Base-by-base conservation (phyloP, 2,329 filamentous ascomycete genomes). In the Calonectria pseudoturangicola region DNA sequence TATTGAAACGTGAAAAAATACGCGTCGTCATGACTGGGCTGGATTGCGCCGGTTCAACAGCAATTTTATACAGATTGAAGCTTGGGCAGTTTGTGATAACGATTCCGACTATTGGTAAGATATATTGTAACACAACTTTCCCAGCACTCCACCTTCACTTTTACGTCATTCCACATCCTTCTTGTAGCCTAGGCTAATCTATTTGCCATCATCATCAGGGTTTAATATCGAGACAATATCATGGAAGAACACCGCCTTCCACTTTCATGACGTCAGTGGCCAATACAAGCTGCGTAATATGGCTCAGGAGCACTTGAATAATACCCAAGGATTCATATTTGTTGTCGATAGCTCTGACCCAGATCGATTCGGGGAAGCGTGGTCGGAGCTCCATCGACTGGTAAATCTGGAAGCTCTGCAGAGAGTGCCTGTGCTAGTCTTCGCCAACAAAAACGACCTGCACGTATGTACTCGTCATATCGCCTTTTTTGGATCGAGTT, bases 261-360 rank as follows among this genome's bases (percentile, higher is more conserved):
- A 30, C 4, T 18, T 54, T 8, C 16, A n/a, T 30, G 50, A 54
- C 18, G 50, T 54, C 50, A 54, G 50, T 33, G 50, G 50, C 12
- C 47, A 48, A 48, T 48, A 48, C 21, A 48, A 54, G 28, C n/a
- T 54, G 18, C 50, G 27, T 28, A 36, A 54, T 15, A 18, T 54
- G 7, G 28, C 28, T 7, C 50, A 36, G 3, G 30, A 54, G 2
- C 50, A 54, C 28, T 18, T 54, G 15, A 10, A 36, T 3, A 36
- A 54, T 36, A n/a, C 33, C 27, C 50, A 33, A 54, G 50, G 50
- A 30, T 16, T 54, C 15, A 54, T 54, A 30, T 54, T 54, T 18
- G 50, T 54, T 27, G 50, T 54, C 15, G 50, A 54, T 54, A 36
- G 50, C 16, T 18, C 18, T 30, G 50, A 54, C 15, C n/a, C 47